A percentile compares a stretch with the other conserved stretches of the same genome.
Evolutionary conservation across 2,329 filamentous ascomycete species (phyloP).

Genomic region (Bipolaris bicolor): DNA sequence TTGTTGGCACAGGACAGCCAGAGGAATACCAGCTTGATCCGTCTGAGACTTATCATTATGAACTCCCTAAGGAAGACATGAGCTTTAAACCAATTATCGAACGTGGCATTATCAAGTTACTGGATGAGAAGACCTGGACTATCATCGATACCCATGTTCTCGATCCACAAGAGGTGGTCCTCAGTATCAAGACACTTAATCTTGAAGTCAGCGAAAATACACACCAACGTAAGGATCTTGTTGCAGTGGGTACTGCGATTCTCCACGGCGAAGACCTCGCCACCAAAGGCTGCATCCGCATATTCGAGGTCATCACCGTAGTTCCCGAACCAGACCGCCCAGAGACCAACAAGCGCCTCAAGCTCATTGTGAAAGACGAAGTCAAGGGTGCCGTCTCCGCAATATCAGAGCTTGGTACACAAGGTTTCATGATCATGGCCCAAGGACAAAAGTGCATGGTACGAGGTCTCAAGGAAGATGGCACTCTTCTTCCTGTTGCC

Average conservation of each 20-base stretch:
- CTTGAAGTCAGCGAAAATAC: constrained; percentile 92
- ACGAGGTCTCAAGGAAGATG: constrained; percentile 92
- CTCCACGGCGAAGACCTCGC: constrained; percentile 90
- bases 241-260: constrained; percentile 84
- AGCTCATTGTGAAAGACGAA: constrained; percentile 86
- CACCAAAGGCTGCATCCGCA: constrained; percentile 81
- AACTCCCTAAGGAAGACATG: constrained; percentile 73
- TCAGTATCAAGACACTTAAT: constrained; percentile 81
- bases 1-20: constrained; percentile 70
- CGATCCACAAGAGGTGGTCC: constrained; percentile 75
- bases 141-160: constrained; percentile 78
- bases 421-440: constrained; percentile 85
- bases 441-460: constrained; percentile 99
- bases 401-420: constrained; percentile 80
- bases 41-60: constrained; percentile 81
- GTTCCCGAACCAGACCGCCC: constrained; percentile 86
- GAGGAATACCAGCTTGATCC: constrained; percentile 78
- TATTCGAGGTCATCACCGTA: constrained; percentile 90
- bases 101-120: constrained; percentile 75
- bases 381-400: constrained; percentile 92
- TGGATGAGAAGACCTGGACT: constrained; percentile 78
- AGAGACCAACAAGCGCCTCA: constrained; percentile 84
- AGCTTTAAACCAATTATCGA: constrained; percentile 70
- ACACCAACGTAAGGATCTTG: constrained; percentile 80
- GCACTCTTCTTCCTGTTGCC: constrained; percentile 87